Base-by-base conservation (phyloP, 163 green algal genomes). In the Prototheca cutis region DNA sequence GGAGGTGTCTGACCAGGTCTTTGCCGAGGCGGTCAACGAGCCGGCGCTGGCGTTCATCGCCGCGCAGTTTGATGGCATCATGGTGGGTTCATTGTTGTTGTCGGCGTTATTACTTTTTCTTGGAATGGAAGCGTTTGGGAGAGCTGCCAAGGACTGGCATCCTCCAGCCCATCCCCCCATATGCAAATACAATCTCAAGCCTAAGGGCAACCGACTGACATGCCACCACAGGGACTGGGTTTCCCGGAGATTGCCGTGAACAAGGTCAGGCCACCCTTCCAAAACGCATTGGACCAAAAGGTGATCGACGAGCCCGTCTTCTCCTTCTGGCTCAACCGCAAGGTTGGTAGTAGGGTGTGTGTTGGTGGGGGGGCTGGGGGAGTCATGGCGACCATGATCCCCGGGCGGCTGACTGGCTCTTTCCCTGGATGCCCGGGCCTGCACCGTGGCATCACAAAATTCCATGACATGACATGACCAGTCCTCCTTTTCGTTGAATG, bases 1-100 rank as follows among this genome's bases (percentile, higher is more conserved):
- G 8, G 53, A 72, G 34, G 73, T 96, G 31, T 21, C 66, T 39
- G 61, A 75, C 30, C 86, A 95, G 71, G 68, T 65, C 6, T 96
- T 96, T 77, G 89, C 85, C 4, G 90, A 97, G 75, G 90, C 93
- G 3, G 77, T 88, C n/a, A 85, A 86, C 58, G 91, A 99, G 80
- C 93, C 93, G 4, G 86, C 87, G 36, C 71, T 98, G 17, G 78
- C 89, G 10, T 99, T 99, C 70, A 77, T 98, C 42, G 80, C 86
- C 15, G 90, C 89, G 48, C 91, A 93, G 66, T 99, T 99, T 73
- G 93, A 99, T 59, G 93, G 93, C 57, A 97, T 99, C 66, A 66
- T 99, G 74, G 86, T 90, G 60, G 4, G 23, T 7, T 19, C 4
- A 31, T 30, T 21, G 29, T 55, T 36, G 45, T 47, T 5, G 40